A percentile compares a stretch with the other conserved stretches of the same genome.
These are phyloP conservation scores for Ochromonas danica DNA, from an alignment of 108 stramenopile genomes.

Conservation along the genomic window DNA sequence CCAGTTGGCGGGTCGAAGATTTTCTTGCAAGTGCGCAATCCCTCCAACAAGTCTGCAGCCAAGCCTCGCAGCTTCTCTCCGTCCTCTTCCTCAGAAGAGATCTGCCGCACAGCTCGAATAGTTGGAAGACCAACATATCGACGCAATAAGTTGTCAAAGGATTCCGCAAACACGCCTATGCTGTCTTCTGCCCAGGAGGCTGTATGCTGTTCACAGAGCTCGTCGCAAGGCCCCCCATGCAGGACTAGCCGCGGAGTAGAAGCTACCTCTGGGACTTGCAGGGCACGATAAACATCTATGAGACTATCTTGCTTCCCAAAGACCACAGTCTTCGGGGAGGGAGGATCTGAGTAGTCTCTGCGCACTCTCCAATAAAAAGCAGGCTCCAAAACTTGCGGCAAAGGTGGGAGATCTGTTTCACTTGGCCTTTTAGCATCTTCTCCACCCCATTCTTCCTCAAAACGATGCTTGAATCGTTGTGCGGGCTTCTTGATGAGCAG, in stretches of 20 bases:
- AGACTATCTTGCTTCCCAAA: neutral
- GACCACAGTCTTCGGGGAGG: neutral
- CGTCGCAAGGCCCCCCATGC: neutral
- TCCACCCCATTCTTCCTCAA: too few relatives aligned
- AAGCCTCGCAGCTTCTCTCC: neutral
- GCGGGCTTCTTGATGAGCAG: neutral
- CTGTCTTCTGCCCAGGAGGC: neutral
- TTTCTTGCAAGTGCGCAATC: constrained; percentile 23
- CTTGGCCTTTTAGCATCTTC: too few relatives aligned
- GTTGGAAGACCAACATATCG: neutral
- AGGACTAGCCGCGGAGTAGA: neutral
- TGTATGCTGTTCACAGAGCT: too few relatives aligned
- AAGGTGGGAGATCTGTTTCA: too few relatives aligned
- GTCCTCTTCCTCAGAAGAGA: neutral
- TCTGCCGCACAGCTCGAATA: neutral
- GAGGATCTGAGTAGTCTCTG: constrained; percentile 1
- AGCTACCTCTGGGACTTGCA: neutral
- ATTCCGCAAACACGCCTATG: neutral
- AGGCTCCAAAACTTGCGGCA: constrained; percentile 16
- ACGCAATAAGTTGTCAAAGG: neutral
- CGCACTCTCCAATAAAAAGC: constrained; percentile 22
- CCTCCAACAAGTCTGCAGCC: neutral
- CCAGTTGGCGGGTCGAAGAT: constrained; percentile 6
- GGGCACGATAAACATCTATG: neutral
- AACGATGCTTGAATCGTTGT: too few relatives aligned